Percentiles rank a stretch among this genome's conserved stretches.
Evolutionary conservation across 768 basidiomycete species (phyloP).

Genomic region (Panaeolus cyanescens): DNA sequence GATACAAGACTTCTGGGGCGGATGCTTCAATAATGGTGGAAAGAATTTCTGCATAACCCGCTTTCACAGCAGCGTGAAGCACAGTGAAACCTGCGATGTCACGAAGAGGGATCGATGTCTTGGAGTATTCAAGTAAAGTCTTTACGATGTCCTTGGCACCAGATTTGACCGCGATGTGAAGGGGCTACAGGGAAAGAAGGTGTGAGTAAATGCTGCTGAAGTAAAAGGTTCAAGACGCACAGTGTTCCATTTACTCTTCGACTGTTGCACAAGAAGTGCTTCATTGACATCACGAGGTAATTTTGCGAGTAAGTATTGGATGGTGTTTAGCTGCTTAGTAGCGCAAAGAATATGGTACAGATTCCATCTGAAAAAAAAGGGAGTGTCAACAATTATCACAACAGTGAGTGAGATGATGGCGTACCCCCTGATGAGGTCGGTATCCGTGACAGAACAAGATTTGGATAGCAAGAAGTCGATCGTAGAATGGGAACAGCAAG

Average conservation of each 20-base stretch:
- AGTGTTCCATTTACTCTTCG: constrained; percentile 46
- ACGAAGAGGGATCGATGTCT: constrained; percentile 35
- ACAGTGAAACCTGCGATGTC: constrained; percentile 54
- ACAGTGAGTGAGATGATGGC: constrained; percentile 11
- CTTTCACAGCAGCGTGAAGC: constrained; percentile 49
- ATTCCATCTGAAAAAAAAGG: constrained; percentile 45
- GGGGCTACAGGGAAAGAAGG: constrained; percentile 39
- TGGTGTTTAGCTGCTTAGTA: constrained; percentile 24
- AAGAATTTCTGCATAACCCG: constrained; percentile 34
- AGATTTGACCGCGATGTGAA: constrained; percentile 50
- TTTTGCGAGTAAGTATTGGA: constrained; percentile 47
- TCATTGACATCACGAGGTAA: constrained; percentile 53
- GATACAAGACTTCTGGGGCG: constrained; percentile 38
- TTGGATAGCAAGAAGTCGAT: constrained; percentile 54
- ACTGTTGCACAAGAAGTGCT: constrained; percentile 44
- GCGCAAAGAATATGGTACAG: constrained; percentile 52
- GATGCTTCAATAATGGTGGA: constrained; percentile 37
- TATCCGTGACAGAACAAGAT: constrained; percentile 45
- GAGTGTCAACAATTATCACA: neutral
- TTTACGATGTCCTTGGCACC: constrained; percentile 30
- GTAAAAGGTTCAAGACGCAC: constrained; percentile 25
- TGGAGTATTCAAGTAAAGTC: constrained; percentile 39
- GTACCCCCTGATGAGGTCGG: constrained; percentile 45
- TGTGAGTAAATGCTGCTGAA: neutral
- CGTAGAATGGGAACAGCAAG: constrained; percentile 27